These are phyloP conservation scores for Stagonosporopsis vannaccii DNA, from an alignment of 2,329 filamentous ascomycete species.

Conservation along the genomic window DNA sequence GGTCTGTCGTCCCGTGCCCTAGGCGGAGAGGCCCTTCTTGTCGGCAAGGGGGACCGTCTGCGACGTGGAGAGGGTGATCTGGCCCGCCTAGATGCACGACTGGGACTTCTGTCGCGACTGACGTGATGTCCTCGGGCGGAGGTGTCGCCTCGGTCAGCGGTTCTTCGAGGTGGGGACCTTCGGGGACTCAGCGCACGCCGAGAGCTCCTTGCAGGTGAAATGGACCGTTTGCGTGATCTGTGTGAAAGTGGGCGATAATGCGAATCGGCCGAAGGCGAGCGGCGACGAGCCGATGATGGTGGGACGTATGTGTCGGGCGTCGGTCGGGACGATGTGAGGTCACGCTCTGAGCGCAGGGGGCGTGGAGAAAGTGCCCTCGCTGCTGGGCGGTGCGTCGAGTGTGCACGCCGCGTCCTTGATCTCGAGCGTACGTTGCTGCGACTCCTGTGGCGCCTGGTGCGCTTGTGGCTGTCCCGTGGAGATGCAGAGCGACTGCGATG, in stretches of 20 bases:
- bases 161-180: conserved; percentile 40
- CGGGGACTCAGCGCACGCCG: conserved; percentile 39
- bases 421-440: conserved; percentile 46
- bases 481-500: conserved; percentile 49
- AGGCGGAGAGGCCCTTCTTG: conserved; percentile 36
- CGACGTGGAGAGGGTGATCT: conserved; percentile 44
- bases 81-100: conserved; percentile 33
- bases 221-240: conserved; percentile 42
- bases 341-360: conserved; percentile 39
- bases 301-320: conserved; percentile 50
- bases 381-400: conserved; percentile 36
- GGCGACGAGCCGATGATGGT: conserved; percentile 42
- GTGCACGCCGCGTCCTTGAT: conserved; percentile 43
- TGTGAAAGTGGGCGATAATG: conserved; percentile 43
- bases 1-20: conserved; percentile 26
- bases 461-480: conserved; percentile 42
- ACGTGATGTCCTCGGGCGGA: conserved; percentile 31
- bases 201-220: conserved; percentile 40
- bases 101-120: conserved; percentile 35
- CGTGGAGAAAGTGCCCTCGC: conserved; percentile 45
- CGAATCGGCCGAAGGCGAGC: conserved; percentile 53
- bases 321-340: conserved; percentile 41
- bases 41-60: conserved; percentile 36
- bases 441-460: conserved; percentile 45
- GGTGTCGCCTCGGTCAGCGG: conserved; percentile 33